Evolutionary conservation across 306 rosid genomes (phyloP).

Genomic region (Casuarina equisetifolia): DNA sequence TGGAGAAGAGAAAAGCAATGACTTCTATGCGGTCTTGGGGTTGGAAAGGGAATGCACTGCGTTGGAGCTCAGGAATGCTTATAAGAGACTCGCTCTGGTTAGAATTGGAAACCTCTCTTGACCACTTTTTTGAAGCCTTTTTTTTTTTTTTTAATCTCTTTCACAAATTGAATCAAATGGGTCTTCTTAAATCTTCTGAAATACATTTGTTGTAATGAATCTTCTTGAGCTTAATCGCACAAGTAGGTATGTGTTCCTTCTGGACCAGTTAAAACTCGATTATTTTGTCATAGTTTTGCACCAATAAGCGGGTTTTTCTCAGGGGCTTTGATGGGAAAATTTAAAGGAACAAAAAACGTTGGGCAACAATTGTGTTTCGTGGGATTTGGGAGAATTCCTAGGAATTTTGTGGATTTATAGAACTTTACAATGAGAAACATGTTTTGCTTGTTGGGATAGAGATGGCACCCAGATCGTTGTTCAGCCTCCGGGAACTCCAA

Average conservation of each 20-base stretch:
- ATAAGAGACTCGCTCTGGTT: conserved; percentile 92
- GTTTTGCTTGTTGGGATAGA: conserved; percentile 51
- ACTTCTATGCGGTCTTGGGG: conserved; percentile 71
- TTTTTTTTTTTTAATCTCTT: neutral
- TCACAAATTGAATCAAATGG: conserved; percentile 17
- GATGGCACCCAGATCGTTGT: conserved; percentile 99
- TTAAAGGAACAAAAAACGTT: neutral
- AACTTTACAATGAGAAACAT: conserved; percentile 4
- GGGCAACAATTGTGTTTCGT: neutral
- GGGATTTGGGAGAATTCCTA: conserved; percentile 9
- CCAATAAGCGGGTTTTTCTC: neutral
- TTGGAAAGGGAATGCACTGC: conserved; percentile 80
- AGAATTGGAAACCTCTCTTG: conserved; percentile 31
- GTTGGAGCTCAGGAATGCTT: conserved; percentile 69
- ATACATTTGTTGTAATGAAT: neutral
- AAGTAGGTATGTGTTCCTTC: conserved; percentile 12
- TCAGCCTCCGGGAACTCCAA: conserved; percentile 70
- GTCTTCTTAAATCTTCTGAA: conserved; percentile 5
- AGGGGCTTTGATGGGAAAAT: conserved; percentile 12
- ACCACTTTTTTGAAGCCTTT: neutral
- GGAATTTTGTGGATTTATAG: conserved; percentile 7
- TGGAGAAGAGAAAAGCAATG: conserved; percentile 51
- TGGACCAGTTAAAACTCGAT: neutral
- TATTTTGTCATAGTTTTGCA: neutral
- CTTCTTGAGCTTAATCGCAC: conserved; percentile 5